Conservation (phyloP, 1,284 basidiomycete genomes). For the Sporisorium iseilematis-ciliati region DNA sequence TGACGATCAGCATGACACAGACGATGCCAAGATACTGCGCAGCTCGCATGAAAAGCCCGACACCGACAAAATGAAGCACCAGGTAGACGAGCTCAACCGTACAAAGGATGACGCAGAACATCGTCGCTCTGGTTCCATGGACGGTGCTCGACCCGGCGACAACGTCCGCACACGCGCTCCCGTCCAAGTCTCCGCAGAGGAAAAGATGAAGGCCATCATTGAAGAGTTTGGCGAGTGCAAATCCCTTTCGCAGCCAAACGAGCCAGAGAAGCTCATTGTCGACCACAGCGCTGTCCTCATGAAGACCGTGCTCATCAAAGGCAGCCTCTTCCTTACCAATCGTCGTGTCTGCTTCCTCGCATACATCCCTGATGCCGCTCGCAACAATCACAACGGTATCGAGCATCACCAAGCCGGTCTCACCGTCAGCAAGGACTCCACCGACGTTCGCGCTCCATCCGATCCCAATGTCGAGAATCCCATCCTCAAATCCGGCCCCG, state of each 20-base stretch:
- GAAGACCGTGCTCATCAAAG: constrained; percentile 61
- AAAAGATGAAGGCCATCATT: constrained; percentile 54
- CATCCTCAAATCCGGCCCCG: constrained; percentile 56
- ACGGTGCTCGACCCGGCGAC: constrained; percentile 21
- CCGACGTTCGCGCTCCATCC: constrained; percentile 7
- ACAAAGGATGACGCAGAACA: constrained; percentile 15
- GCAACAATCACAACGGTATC: not conserved
- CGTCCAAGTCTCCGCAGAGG: constrained; percentile 28
- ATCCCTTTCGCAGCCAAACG: constrained; percentile 28
- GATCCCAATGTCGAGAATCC: constrained; percentile 47
- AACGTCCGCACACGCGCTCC: constrained; percentile 17
- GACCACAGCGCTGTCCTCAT: constrained; percentile 52
- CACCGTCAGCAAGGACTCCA: not conserved
- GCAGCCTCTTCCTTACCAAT: constrained; percentile 57
- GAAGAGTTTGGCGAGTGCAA: constrained; percentile 59
- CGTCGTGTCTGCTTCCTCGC: constrained; percentile 64
- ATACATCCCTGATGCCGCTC: constrained; percentile 39
- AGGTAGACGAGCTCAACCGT: constrained; percentile 4
- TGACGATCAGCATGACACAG: constrained; percentile 3
- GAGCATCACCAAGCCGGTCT: not conserved
- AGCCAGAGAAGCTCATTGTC: constrained; percentile 50
- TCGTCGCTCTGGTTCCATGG: constrained; percentile 31
- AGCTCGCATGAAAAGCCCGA: constrained; percentile 1
- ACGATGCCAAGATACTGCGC: constrained; percentile 15
- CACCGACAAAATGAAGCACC: constrained; percentile 9